A percentile compares a stretch with the other conserved stretches of the same genome.
phyloP scores from a whole-genome alignment of 352 stramenopile genomes.

The Phytophthora aleatoria region DNA sequence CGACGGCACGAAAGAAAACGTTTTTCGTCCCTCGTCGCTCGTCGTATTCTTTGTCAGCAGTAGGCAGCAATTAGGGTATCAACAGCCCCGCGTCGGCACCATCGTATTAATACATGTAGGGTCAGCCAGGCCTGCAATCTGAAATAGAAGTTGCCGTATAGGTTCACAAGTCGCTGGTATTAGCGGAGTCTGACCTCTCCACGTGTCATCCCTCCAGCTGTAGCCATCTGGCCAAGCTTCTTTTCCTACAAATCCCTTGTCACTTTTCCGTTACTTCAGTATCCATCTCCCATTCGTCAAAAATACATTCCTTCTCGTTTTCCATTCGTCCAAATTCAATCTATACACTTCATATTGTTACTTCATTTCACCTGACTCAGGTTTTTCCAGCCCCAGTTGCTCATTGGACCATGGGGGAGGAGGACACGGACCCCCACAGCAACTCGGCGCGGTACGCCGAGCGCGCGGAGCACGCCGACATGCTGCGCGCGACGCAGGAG shows the following conservation, averaged over 20 bases:
- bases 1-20: constrained; percentile 1
- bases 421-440: constrained; percentile 45
- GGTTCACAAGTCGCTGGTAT: too few species aligned
- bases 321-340: neutral
- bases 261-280: neutral
- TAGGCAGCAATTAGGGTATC: neutral
- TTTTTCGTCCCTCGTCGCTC: neutral
- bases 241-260: neutral
- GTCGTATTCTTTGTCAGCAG: neutral
- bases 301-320: neutral
- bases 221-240: neutral
- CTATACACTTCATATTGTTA: neutral
- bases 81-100: neutral
- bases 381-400: neutral
- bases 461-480: constrained; percentile 59
- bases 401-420: constrained; percentile 17
- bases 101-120: neutral
- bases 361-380: constrained; percentile 3
- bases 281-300: neutral
- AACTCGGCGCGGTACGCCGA: constrained; percentile 72
- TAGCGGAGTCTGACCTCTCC: neutral
- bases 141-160: neutral
- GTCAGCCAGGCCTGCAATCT: neutral
- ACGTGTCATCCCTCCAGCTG: neutral
- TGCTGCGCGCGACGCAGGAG: constrained; percentile 78